Base-by-base conservation (phyloP, 2,329 filamentous ascomycete species). In the Microsporum canis region DNA sequence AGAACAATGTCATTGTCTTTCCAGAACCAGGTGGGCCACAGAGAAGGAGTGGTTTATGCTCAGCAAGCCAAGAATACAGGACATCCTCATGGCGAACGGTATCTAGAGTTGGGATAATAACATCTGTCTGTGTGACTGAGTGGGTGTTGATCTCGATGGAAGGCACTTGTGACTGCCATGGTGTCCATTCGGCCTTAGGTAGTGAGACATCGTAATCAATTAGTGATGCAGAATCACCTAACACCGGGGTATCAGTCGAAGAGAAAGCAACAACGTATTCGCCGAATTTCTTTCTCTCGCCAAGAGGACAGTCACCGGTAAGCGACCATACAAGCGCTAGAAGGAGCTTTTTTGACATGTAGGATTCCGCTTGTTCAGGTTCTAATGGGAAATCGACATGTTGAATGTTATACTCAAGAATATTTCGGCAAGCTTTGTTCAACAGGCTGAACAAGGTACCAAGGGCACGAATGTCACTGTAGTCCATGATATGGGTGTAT, bases 1-100 rank as follows among this genome's bases (percentile, higher is more conserved):
- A 96, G 79, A 99, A 99, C 10, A 99, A 80, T 8, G 94, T 99
- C 94, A 99, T 99, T 3, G 94, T 99, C 79, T 99, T 99, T 80
- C 94, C 94, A 58, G 94, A 99, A 78, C 94, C 94, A 62, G 94
- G 94, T 71, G 94, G 95, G 74, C 94, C 95, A 72, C 94, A 99
- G 14, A 99, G 87, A 59, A 99, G 80, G 17, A 99, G 80, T 10
- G 95, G 94, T 78, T 99, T 99, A 73, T 99, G 94, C 73, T 99
- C 94, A 14, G 95, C 94, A 51, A 99, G 84, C 94, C 94, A 99
- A 2, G 95, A 99, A 78, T 99, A 99, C 14, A 99, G 81, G n/a
- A 99, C 89, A 75, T 97, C 94, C 74, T 99, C 94, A 68, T 99
- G 94, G 34, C 94, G 89, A 51, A 99, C 88, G 33, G 95, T 99